phyloP scores from a whole-genome alignment of 768 basidiomycete species.

The Suillus luteus region DNA sequence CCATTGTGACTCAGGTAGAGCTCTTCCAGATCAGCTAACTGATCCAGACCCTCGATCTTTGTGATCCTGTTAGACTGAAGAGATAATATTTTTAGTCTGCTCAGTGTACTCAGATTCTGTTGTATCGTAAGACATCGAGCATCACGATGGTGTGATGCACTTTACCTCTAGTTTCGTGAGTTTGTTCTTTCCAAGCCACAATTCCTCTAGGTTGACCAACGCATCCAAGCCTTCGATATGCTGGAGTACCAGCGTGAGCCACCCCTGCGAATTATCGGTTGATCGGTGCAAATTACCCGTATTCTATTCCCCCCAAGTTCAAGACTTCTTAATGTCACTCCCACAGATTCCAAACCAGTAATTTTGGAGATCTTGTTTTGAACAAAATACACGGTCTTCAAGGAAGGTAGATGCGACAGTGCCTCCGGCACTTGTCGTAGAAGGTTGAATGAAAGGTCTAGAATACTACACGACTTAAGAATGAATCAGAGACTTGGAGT shows the following conservation, averaged over 20 bases:
- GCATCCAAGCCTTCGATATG: constrained; percentile 85
- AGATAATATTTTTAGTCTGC: constrained; percentile 80
- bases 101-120: constrained; percentile 72
- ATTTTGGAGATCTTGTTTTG: constrained; percentile 94
- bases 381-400: constrained; percentile 88
- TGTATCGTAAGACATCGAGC: background rate
- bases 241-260: constrained; percentile 40
- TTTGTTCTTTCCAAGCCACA: constrained; percentile 99
- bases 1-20: constrained; percentile 96
- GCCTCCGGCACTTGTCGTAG: constrained; percentile 69
- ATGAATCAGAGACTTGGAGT: constrained; percentile 5
- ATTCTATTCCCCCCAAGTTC: constrained; percentile 95
- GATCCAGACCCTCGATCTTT: constrained; percentile 79
- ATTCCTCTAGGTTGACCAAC: constrained; percentile 81
- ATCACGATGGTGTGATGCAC: background rate
- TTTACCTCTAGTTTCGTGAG: constrained; percentile 81
- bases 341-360: constrained; percentile 56
- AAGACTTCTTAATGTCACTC: constrained; percentile 68
- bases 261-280: constrained; percentile 5
- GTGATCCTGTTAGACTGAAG: constrained; percentile 94
- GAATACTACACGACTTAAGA: constrained; percentile 46
- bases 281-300: constrained; percentile 54
- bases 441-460: constrained; percentile 97
- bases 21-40: constrained; percentile 75
- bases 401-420: constrained; percentile 54